Evolutionary conservation across 73 alveolate genomes (phyloP).

Genomic region (Paramecium biaurelia): DNA sequence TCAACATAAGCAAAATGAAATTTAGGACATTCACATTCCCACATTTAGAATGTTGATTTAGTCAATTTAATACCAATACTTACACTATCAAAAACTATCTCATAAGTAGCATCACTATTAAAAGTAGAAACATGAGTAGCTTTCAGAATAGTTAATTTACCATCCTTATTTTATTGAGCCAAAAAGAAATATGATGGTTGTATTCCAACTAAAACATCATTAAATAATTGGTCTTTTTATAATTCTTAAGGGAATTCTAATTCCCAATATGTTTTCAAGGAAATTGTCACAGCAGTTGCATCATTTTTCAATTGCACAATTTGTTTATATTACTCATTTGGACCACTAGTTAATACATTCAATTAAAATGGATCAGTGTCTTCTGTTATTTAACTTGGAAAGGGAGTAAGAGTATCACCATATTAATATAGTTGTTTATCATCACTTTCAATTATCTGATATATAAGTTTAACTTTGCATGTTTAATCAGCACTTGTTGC

Average conservation of each 20-base stretch:
- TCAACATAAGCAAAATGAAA: conserved; percentile 2
- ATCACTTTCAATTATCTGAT: neutral
- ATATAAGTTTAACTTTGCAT: neutral
- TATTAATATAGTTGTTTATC: neutral
- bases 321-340: neutral
- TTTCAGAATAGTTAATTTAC: neutral
- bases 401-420: neutral
- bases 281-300: neutral
- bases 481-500: neutral
- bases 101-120: neutral
- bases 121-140: neutral
- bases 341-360: neutral
- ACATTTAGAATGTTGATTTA: neutral
- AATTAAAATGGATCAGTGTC: conserved; percentile 3
- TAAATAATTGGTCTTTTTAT: neutral
- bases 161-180: neutral
- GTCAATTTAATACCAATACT: neutral
- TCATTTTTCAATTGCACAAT: neutral
- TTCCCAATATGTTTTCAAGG: neutral
- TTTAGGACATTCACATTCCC: conserved; percentile 35
- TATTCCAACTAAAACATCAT: neutral
- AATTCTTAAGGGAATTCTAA: neutral
- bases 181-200: neutral
- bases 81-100: neutral
- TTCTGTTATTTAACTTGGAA: neutral